Base-by-base conservation (phyloP, 139 green algal genomes). In the Dunaliella sp. region DNA sequence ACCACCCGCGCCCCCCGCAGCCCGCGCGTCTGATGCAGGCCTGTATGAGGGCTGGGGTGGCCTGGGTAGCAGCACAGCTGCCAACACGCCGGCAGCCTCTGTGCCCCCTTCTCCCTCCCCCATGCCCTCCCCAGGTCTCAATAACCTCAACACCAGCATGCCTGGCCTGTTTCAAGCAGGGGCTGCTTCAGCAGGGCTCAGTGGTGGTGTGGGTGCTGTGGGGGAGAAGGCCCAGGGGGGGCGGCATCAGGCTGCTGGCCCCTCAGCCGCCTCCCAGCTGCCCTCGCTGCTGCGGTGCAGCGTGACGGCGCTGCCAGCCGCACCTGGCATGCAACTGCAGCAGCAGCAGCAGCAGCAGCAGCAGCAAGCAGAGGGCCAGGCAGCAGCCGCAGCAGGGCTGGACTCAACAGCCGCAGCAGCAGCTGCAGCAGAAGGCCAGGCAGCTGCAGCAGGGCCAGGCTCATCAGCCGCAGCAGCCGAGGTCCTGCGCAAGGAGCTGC, bases 401-500 rank as follows among this genome's bases (percentile, higher is more conserved):
- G 7, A 7, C 16, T 26, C 7, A 7, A 7, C 16, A 16, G 7
- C 7, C 7, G 48, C 48, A 16, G 48, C 48, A 65, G 48, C 7
- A 65, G 48, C 48, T 26, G 48, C 7, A 65, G 48, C 48, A 65
- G 48, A 16, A 16, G 48, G 48, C 16, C 48, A 65, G 16, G 48
- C 7, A 65, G 48, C 48, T 16, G 7, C 16, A 16, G 7, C 16
- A 65, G 48, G 48, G 16, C 48, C 48, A 65, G 35, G 75, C 28
- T 38, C 77, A 2, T 38, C 77, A 2, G 36, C 84, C 1, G 73
- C 76, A 33, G 89, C 87, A 38, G 86, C 87, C 31, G 77, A 83
- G 1, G 86, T 72, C 31, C 34, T 92, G n/a, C 85, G 87, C 0
- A 28, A 38, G 0, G 83, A 89, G 28, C 75, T 92, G 30, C 59